Conservation (phyloP, 139 green algal species). For the Deuterostichococcus epilithicus region DNA sequence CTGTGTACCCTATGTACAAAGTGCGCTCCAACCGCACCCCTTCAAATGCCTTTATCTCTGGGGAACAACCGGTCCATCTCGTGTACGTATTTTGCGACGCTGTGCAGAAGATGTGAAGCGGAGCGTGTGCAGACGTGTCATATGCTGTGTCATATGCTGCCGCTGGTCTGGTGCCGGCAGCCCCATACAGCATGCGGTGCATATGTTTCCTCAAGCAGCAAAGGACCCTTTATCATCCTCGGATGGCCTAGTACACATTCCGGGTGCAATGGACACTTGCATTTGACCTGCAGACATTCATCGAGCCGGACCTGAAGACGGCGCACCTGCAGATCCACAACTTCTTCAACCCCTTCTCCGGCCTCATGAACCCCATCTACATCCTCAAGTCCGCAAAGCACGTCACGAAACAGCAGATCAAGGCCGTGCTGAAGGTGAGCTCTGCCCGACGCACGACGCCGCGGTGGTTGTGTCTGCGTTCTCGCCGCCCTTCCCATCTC, state of each 20-base stretch:
- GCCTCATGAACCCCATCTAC: constrained; percentile 93
- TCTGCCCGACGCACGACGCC: too few relatives aligned
- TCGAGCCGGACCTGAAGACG: constrained; percentile 90
- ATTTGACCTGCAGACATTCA: constrained; percentile 54
- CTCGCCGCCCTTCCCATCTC: not conserved
- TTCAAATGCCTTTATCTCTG: too few relatives aligned
- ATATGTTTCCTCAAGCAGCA: too few relatives aligned
- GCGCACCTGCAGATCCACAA: constrained; percentile 93
- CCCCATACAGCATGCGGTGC: too few relatives aligned
- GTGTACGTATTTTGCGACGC: not conserved
- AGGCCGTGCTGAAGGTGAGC: constrained; percentile 43
- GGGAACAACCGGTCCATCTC: not conserved
- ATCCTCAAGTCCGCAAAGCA: constrained; percentile 83
- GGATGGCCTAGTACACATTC: too few relatives aligned
- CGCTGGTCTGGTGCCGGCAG: too few relatives aligned
- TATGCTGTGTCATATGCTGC: too few relatives aligned
- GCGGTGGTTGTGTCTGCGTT: not conserved
- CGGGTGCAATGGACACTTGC: not conserved
- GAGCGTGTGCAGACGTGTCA: too few relatives aligned
- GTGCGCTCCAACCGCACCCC: too few relatives aligned
- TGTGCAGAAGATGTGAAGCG: too few relatives aligned
- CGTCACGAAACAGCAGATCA: constrained; percentile 47
- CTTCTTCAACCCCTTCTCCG: constrained; percentile 96
- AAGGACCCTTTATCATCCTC: too few relatives aligned
- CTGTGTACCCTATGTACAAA: constrained; percentile 99